Evolutionary conservation across 2,329 filamentous ascomycete species (phyloP).

Genomic region (Anthostomella pinea): DNA sequence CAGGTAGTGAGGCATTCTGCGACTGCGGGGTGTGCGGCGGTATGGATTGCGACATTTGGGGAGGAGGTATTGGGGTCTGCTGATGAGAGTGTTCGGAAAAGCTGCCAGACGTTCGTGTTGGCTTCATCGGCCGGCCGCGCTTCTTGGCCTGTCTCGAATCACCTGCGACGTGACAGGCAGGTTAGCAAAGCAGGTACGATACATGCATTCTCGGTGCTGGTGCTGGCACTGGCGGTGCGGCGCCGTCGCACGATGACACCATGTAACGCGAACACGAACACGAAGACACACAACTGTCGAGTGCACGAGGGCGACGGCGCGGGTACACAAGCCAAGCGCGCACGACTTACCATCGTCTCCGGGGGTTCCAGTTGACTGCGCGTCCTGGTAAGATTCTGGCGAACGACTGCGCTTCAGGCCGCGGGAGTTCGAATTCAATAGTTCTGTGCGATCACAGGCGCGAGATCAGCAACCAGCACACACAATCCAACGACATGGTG

Average conservation of each 20-base stretch:
- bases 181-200: conserved; percentile 22
- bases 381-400: conserved; percentile 62
- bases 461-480: conserved; percentile 22
- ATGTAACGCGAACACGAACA: conserved; percentile 17
- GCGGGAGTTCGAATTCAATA: conserved; percentile 55
- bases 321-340: conserved; percentile 32
- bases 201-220: conserved; percentile 10
- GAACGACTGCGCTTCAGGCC: conserved; percentile 79
- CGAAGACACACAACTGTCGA: conserved; percentile 7
- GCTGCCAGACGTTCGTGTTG: conserved; percentile 47
- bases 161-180: conserved; percentile 34
- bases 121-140: conserved; percentile 63
- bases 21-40: conserved; percentile 57
- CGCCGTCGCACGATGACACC: conserved; percentile 31
- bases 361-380: conserved; percentile 50
- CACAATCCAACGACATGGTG: conserved; percentile 19
- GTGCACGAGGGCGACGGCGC: conserved; percentile 22
- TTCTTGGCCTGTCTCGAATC: conserved; percentile 52
- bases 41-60: conserved; percentile 34
- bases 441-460: conserved; percentile 39
- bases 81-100: conserved; percentile 58
- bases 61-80: conserved; percentile 47
- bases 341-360: conserved; percentile 72
- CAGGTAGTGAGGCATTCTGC: conserved; percentile 44
- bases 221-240: conserved; percentile 19